Percentiles rank a stretch among this genome's conserved stretches.
Evolutionary conservation across 1,284 basidiomycete genomes (phyloP).

Genomic region (Pseudozyma sp.): DNA sequence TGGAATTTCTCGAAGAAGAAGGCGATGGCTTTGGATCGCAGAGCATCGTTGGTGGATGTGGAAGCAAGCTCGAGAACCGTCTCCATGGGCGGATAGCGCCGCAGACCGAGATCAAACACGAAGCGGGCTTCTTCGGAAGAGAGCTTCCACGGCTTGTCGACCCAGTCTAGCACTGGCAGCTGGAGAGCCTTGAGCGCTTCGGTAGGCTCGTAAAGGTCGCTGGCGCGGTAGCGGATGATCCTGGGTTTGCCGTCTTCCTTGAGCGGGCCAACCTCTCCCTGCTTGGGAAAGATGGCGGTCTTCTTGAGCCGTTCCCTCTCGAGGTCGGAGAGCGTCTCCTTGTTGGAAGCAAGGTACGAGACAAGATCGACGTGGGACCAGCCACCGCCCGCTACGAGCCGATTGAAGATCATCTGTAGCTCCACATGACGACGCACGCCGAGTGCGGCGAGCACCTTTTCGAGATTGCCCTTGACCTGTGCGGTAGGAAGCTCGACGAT

Average conservation of each 20-base stretch:
- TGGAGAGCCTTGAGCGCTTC: slow-evolving; percentile 80
- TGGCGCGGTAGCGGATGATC: slow-evolving; percentile 59
- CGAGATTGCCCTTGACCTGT: slow-evolving; percentile 79
- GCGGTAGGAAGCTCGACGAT: slow-evolving; percentile 80
- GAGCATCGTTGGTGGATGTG: slow-evolving; percentile 11
- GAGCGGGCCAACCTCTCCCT: slow-evolving; percentile 69
- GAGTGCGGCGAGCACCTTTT: slow-evolving; percentile 80
- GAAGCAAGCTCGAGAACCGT: slow-evolving; percentile 70
- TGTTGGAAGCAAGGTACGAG: slow-evolving; percentile 81
- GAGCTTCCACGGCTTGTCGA: slow-evolving; percentile 70
- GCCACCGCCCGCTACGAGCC: slow-evolving; percentile 69
- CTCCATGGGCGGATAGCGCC: slow-evolving; percentile 78
- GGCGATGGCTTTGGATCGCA: slow-evolving; percentile 52
- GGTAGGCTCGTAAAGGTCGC: slow-evolving; percentile 79
- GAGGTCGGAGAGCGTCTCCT: slow-evolving; percentile 76
- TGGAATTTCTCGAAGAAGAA: slow-evolving; percentile 63
- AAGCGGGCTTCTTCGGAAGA: slow-evolving; percentile 77
- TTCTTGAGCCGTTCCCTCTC: slow-evolving; percentile 81
- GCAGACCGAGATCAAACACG: slow-evolving; percentile 82
- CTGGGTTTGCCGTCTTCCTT: slow-evolving; percentile 58
- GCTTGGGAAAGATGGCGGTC: slow-evolving; percentile 82
- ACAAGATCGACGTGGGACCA: slow-evolving; percentile 70
- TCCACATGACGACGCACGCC: slow-evolving; percentile 91
- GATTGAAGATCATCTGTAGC: slow-evolving; percentile 70
- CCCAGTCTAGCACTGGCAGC: slow-evolving; percentile 90